These are phyloP conservation scores for Ogataea thermomethanolica DNA, from an alignment of 805 yeast genomes.

Conservation along the genomic window DNA sequence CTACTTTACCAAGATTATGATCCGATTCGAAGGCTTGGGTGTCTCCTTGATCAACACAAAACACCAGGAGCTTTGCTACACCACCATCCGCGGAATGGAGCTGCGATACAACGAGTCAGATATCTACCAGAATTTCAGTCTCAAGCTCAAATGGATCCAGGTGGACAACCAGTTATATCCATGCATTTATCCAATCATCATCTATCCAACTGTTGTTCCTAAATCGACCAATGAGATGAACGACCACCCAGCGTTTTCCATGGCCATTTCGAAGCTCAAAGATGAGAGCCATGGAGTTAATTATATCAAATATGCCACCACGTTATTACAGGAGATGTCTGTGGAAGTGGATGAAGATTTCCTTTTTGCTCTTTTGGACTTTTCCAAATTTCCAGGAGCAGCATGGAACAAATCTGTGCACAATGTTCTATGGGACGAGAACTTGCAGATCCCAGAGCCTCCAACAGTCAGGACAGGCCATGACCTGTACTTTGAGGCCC, in stretches of 20 bases:
- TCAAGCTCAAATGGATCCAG: constrained; percentile 91
- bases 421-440: constrained; percentile 54
- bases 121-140: constrained; percentile 71
- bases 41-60: constrained; percentile 74
- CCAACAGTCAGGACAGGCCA: constrained; percentile 45
- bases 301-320: constrained; percentile 87
- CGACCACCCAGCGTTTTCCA: constrained; percentile 87
- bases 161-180: constrained; percentile 90
- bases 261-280: constrained; percentile 75
- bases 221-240: constrained; percentile 79
- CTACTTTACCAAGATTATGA: constrained; percentile 47
- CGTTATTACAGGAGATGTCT: constrained; percentile 85
- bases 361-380: constrained; percentile 74
- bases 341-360: constrained; percentile 94
- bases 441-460: constrained; percentile 70
- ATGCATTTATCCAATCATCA: constrained; percentile 78
- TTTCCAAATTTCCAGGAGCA: constrained; percentile 77
- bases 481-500: constrained; percentile 87
- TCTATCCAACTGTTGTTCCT: constrained; percentile 89
- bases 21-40: constrained; percentile 82
- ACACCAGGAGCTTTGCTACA: constrained; percentile 74
- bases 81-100: constrained; percentile 80
- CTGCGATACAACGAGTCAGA: constrained; percentile 79
- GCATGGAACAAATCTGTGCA: constrained; percentile 53
- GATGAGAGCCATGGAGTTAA: constrained; percentile 89